Evolutionary conservation across 2,329 filamentous ascomycete species (phyloP), one percentile per base, ranked within the genome.

Genomic region (Pleoardoris graminearum): DNA sequence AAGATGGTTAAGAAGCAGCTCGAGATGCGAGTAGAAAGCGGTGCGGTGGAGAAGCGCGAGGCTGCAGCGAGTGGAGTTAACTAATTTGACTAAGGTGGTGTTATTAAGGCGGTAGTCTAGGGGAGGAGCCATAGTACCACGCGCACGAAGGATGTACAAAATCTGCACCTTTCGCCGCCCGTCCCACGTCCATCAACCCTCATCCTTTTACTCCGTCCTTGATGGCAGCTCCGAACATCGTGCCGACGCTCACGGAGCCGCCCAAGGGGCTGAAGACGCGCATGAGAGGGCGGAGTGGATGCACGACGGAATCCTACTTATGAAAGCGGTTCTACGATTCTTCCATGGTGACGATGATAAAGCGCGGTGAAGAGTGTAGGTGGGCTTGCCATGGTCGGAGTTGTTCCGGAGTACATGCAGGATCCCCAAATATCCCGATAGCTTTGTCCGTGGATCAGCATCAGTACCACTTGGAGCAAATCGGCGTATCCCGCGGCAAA

Each of bases 1-100:
- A 62, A 70, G 17, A 77, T 79, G 69, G 77, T 80, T 4, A 73
- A 71, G 56, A 62, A 69, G 29, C 76, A 79, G 61, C 68, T 79
- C n/a, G 70, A 78, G 53, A 63, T 75, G 60, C 61, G 77, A 27
- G 70, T 76, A 4, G 66, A 84, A 36, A 75, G 66, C 14, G 76
- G 75, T 1, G 69, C 64, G 17, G 73, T 79, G 35, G 65, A 70
- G 29, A 64, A 74, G 48, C 54, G 71, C 12, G 66, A 73, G 49
- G 62, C n/a, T n/a, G n/a, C n/a, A n/a, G n/a, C n/a, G n/a, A n/a
- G n/a, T n/a, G n/a, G n/a, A n/a, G n/a, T n/a, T n/a, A n/a, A n/a
- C n/a, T n/a, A n/a, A n/a, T n/a, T n/a, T n/a, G n/a, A n/a, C n/a
- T n/a, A n/a, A n/a, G n/a, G n/a, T n/a, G n/a, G n/a, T n/a, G n/a